A percentile compares a stretch with the other conserved stretches of the same genome.
phyloP scores from a whole-genome alignment of 2,329 filamentous ascomycete species.

The Iodosphaeria phyllophila region DNA sequence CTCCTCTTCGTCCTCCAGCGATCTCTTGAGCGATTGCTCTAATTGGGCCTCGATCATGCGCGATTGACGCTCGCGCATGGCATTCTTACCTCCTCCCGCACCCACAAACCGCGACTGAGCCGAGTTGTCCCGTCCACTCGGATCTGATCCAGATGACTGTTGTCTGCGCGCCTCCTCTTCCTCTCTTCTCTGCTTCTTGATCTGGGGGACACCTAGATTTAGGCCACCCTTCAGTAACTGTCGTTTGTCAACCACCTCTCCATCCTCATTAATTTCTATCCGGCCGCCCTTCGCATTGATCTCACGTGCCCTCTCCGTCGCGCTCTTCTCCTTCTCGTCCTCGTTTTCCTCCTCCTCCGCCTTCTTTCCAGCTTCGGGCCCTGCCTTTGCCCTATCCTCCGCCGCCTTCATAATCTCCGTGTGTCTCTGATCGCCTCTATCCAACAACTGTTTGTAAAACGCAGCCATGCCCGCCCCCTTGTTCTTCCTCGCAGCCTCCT shows the following conservation, averaged over 20 bases:
- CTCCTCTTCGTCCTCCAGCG: slow-evolving; percentile 50
- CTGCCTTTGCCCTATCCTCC: slow-evolving; percentile 29
- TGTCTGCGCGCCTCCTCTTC: slow-evolving; percentile 11
- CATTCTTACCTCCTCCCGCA: slow-evolving; percentile 35
- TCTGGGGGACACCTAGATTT: slow-evolving; percentile 40
- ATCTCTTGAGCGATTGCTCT: slow-evolving; percentile 52
- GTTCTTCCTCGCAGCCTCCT: slow-evolving; percentile 44
- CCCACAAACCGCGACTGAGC: no score
- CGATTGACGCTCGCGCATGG: slow-evolving; percentile 57
- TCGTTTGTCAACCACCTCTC: slow-evolving; percentile 69
- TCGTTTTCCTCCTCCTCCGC: slow-evolving; percentile 16
- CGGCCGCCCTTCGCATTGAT: slow-evolving; percentile 41
- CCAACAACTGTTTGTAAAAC: slow-evolving; percentile 59
- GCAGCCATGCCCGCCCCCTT: slow-evolving; percentile 54
- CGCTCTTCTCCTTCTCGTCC: slow-evolving; percentile 29
- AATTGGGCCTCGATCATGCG: slow-evolving; percentile 66
- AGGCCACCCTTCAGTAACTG: slow-evolving; percentile 59
- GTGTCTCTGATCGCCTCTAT: slow-evolving; percentile 51
- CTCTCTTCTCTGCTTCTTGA: slow-evolving; percentile 13
- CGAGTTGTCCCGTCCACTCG: no score
- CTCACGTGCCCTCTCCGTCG: slow-evolving; percentile 46
- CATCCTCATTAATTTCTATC: slow-evolving; percentile 63
- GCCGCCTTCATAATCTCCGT: slow-evolving; percentile 51
- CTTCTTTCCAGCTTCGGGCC: slow-evolving; percentile 11
- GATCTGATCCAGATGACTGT: slow-evolving; percentile 11